Base-by-base conservation (phyloP, 1,139 yeast species). In the Magnusiomyces tetraspermus region DNA sequence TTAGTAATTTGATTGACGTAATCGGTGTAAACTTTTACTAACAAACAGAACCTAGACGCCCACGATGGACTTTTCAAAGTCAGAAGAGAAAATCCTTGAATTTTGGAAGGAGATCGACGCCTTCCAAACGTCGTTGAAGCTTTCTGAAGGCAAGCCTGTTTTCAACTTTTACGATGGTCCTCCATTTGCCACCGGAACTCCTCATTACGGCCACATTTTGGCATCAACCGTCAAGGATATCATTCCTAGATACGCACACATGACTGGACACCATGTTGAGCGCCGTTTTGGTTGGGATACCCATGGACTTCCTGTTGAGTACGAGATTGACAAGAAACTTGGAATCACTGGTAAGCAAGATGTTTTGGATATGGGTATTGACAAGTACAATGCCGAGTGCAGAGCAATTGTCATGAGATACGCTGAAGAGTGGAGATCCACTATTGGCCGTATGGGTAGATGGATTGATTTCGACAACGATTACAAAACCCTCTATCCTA, bases 211-310 rank as follows among this genome's bases (percentile, higher is more conserved):
- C 57, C 99, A 92, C 67, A 84, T 92, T 66, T 76, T 94, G 69
- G 94, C 97, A 2, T 90, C 97, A 42, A 92, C 98, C 54, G 87
- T 89, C 63, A 92, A 90, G 76, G 99, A 92, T 74, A 87, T 92
- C 60, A 90, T 92, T 55, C 98, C 98, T 54, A 82, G 99, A 68
- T 92, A 89, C 67, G 97, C 98, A 54, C 86, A 95, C 60, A 92
- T 92, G 97, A 90, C 86, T 61, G 98, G 98, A 19, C 85, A 80
- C 71, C 87, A 85, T 63, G 98, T 92, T 48, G 96, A 87, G 71
- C 86, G 99, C 74, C 80, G 97, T 66, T 92, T 94, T 60, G 99
- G 99, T 57, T 92, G 99, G 99, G 99, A 92, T 72, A 92, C 98
- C 53, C 99, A 92, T 69, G 99, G 99, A 54, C 81, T 92, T 61